A percentile compares a stretch with the other conserved stretches of the same genome.
Evolutionary conservation across 768 basidiomycete genomes (phyloP).

Genomic region (Aureoboletus auriporus): DNA sequence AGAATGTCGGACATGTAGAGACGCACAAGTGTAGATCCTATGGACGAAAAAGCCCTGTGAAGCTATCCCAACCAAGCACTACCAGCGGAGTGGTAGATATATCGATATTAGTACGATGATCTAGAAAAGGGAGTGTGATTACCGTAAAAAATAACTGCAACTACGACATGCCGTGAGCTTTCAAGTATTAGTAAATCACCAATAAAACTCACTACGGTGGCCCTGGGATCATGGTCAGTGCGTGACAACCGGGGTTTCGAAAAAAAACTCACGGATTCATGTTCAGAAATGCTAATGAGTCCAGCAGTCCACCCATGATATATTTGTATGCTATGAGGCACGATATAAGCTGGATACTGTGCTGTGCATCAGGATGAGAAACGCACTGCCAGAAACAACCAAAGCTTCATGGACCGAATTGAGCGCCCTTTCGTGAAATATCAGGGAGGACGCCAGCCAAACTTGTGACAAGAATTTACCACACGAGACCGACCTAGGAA

Average conservation of each 20-base stretch:
- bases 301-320: not conserved
- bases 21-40: constrained; percentile 11
- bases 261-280: not conserved
- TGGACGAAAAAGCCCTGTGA: constrained; percentile 8
- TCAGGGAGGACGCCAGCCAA: not conserved
- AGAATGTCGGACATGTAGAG: not conserved
- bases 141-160: not conserved
- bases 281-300: not conserved
- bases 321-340: not conserved
- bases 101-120: not conserved
- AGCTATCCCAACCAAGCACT: not conserved
- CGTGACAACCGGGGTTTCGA: not conserved
- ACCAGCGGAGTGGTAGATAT: not conserved
- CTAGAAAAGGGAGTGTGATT: not conserved
- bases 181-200: not conserved
- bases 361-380: not conserved
- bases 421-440: not conserved
- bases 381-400: not conserved
- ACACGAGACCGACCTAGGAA: not conserved
- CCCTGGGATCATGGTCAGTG: not conserved
- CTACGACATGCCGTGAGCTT: not conserved
- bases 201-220: not conserved
- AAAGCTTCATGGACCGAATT: not conserved
- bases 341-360: too few species aligned
- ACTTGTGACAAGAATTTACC: not conserved